These are phyloP conservation scores for Tulasnella sp. DNA, from an alignment of 768 basidiomycete genomes.

Conservation along the genomic window DNA sequence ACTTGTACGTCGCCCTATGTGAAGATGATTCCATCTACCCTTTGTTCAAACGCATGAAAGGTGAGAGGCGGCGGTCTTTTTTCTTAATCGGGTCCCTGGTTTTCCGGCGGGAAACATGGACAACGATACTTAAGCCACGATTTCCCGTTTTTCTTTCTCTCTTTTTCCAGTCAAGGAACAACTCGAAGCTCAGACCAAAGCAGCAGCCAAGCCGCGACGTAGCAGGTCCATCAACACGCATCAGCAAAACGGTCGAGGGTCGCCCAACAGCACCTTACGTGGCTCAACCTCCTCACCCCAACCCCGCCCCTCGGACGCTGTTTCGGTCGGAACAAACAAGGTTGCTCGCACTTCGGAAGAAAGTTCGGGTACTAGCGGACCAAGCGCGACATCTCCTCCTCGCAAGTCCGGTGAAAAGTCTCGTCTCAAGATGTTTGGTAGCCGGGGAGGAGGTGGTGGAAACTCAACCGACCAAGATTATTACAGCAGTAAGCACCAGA, in stretches of 20 bases:
- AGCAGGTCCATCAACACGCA: conserved; percentile 22
- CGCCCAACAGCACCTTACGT: neutral
- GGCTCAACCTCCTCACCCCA: conserved; percentile 14
- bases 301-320: conserved; percentile 1
- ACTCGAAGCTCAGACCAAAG: conserved; percentile 59
- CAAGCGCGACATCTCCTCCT: neutral
- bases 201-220: conserved; percentile 23
- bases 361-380: neutral
- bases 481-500: neutral
- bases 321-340: neutral
- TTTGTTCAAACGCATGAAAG: conserved; percentile 79
- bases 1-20: conserved; percentile 79
- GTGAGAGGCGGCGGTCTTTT: too few species aligned
- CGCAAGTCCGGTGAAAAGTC: conserved; percentile 9
- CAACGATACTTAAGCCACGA: neutral
- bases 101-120: neutral
- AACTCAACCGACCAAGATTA: neutral
- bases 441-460: neutral
- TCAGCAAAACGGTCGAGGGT: conserved; percentile 4
- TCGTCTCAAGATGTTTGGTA: conserved; percentile 10
- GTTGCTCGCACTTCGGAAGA: conserved; percentile 5
- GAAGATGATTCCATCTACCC: conserved; percentile 85
- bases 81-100: too few species aligned
- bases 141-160: conserved; percentile 14
- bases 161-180: conserved; percentile 59